These are phyloP conservation scores for Glomus cerebriforme DNA, from an alignment of 192 early-diverging fungal genomes.

Conservation along the genomic window DNA sequence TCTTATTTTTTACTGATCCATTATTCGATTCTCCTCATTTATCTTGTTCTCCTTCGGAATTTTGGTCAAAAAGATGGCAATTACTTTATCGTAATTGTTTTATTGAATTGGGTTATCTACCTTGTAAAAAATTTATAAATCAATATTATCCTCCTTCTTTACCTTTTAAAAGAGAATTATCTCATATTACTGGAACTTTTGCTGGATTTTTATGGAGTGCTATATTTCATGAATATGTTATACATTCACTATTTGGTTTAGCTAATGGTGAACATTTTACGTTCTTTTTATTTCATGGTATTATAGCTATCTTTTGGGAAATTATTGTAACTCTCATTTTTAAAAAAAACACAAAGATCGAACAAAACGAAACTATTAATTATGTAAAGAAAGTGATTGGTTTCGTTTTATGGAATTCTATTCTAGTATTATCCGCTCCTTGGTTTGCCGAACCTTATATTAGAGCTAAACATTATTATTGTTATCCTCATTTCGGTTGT, in stretches of 20 bases:
- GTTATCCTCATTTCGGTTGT: background rate
- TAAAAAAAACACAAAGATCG: background rate
- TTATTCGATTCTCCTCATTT: background rate
- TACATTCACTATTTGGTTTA: background rate
- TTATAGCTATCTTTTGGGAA: background rate
- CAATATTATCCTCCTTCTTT: background rate
- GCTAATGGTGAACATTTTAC: background rate
- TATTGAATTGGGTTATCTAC: background rate
- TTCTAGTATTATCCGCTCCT: background rate
- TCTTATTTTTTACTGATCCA: background rate
- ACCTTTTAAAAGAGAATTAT: background rate
- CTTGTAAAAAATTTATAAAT: background rate
- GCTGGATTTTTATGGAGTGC: background rate
- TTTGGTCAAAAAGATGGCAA: background rate
- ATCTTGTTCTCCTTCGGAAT: background rate
- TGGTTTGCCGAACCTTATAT: background rate
- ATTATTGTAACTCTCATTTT: background rate
- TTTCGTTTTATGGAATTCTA: background rate
- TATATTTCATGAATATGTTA: background rate
- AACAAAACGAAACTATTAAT: background rate
- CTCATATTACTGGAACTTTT: background rate
- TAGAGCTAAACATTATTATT: background rate
- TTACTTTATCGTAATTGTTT: background rate
- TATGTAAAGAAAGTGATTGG: background rate
- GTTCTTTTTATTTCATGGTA: background rate